A percentile compares a stretch with the other conserved stretches of the same genome.
phyloP scores from a whole-genome alignment of 2,329 filamentous ascomycete genomes.

The Chrysoporthe austroafricana region DNA sequence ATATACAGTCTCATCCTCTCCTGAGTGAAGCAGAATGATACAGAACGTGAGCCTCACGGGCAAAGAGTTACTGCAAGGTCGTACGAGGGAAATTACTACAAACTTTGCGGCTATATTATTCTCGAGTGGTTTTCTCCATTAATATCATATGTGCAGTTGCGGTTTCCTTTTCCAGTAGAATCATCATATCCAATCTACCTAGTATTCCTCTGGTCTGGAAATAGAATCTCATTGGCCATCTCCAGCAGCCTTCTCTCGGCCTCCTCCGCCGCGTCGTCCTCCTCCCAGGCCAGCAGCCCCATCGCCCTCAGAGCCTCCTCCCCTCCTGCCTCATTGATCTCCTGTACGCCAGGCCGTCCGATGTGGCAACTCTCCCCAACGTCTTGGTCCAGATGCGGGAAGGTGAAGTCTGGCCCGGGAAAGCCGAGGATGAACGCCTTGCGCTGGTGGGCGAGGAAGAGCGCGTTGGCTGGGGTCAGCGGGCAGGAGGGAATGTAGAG shows the following conservation, averaged over 20 bases:
- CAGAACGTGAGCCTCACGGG: not conserved
- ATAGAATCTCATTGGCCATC: conserved; percentile 46
- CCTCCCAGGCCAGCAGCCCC: conserved; percentile 47
- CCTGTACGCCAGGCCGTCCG: conserved; percentile 42
- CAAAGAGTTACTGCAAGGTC: too few relatives aligned
- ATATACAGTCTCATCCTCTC: conserved; percentile 12
- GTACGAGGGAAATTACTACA: not conserved
- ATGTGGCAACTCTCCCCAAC: conserved; percentile 40
- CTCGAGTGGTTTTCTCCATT: too few relatives aligned
- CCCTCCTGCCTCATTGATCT: conserved; percentile 45
- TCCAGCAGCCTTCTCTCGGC: conserved; percentile 41
- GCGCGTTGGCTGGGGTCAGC: conserved; percentile 47
- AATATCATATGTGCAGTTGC: too few relatives aligned
- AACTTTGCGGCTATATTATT: not conserved
- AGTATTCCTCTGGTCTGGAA: conserved; percentile 39
- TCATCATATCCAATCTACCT: not conserved
- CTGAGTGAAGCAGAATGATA: not conserved
- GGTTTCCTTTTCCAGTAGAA: not conserved
- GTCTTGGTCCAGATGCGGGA: not conserved
- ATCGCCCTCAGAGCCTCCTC: conserved; percentile 46
- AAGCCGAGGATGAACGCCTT: conserved; percentile 47
- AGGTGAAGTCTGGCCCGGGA: conserved; percentile 45
- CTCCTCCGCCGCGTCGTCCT: conserved; percentile 40
- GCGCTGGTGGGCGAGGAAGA: conserved; percentile 47
- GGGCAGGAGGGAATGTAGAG: conserved; percentile 48